Evolutionary conservation across 2,329 filamentous ascomycete genomes (phyloP), one percentile per base, ranked within the genome.

Genomic region (Basipetospora chlamydospora): DNA sequence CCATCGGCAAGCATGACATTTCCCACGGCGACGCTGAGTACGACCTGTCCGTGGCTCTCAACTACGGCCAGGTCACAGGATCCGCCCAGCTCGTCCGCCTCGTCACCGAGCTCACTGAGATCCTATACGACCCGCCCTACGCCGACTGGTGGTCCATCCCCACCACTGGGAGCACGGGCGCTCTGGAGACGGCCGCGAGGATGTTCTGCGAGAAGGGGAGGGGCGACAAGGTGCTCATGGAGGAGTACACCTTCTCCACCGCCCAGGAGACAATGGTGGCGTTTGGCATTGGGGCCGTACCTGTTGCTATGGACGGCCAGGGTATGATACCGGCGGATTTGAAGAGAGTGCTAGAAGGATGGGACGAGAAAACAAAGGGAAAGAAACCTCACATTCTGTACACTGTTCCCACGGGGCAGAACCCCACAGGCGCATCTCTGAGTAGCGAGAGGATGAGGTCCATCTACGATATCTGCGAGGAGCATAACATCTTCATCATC

Each of bases 31-130:
- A 46, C 18, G 35, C 33, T 3, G 42, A 44, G 12, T 72, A 71
- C 46, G 90, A 98, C 59, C 72, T 98, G 35, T 75, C 82, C 31
- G 84, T 92, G 43, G 81, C 81, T 1, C 77, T 95, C 54, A 96
- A 98, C 60, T 98, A 98, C 55, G 84, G 82, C 23, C 86, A 94
- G 59, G 78, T 86, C 7, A 76, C 76, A 13, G 90, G 90, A 13
- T 75, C 84, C 9, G 80, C 85, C 3, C 90, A 94, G 59, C 66
- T 98, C 55, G 63, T 95, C 43, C 77, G 90, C 41, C 96, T 82
- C 61, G 67, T 96, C 35, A 92, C 87, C 0, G 90, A 98, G 63
- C 90, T 96, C 59, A 93, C 87, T 0, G 88, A 98, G 59, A 74
- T 96, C 39, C 76, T 94, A 12, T 83, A 85, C 56, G 68, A 74